Base-by-base conservation (phyloP, 1,284 basidiomycete genomes). In the Tilletia setariae region DNA sequence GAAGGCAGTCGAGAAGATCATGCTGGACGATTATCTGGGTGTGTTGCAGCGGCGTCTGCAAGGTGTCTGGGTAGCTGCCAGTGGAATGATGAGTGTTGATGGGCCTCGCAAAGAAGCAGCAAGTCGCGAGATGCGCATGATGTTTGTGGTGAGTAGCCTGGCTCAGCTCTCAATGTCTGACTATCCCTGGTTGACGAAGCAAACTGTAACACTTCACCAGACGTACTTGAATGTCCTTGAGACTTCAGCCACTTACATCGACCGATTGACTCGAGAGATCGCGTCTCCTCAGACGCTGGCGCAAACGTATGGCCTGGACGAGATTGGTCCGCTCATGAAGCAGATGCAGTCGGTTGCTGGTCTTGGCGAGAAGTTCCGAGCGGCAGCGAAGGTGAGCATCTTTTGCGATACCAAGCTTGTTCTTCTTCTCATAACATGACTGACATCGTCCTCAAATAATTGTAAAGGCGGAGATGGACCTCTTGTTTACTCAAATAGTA, bases 401-500 rank as follows among this genome's bases (percentile, higher is more conserved):
- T 40, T 19, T 44, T 44, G 11, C 9, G 43, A 44, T 44, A 9
- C 19, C 11, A 44, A n/a, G n/a, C n/a, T n/a, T n/a, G n/a, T n/a
- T n/a, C n/a, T n/a, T n/a, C n/a, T n/a, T n/a, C n/a, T n/a, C n/a
- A 23, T 6, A 6, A 49, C 46, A 49, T 23, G 4, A 23, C 21
- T n/a, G 16, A 23, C 19, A n/a, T 49, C 46, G 9, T 40, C 4
- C 13, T 35, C 30, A 11, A 35, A 13, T 16, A 4, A 63, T 28
- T 64, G 25, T 71, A 1, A 81, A 94, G 89, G 86, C 88, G 11
- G 93, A 94, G 43, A 86, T 97, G 49, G 95, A 98, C 74, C 92
- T 94, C 77, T 85, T 98, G 25, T 98, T 98, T 85, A 94, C 92
- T 73, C 93, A 96, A 79, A 86, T 97, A 9, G 87, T 94, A 68